Conservation (phyloP, 768 basidiomycete species). For the Pleurotus ostreatus region DNA sequence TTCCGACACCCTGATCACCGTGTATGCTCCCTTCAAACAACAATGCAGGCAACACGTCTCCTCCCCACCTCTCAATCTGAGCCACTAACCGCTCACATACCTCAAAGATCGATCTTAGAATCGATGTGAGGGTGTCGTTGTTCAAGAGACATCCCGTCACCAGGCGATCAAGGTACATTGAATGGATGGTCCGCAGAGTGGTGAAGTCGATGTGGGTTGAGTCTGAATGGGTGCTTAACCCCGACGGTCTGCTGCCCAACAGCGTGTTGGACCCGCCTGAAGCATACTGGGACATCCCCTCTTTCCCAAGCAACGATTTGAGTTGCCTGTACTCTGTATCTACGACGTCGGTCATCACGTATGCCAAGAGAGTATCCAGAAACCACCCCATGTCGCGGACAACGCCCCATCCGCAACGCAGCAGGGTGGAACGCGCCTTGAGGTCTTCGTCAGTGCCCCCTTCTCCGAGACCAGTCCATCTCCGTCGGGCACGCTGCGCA, state of each 20-base stretch:
- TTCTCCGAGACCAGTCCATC: slow-evolving; percentile 86
- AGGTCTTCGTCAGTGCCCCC: slow-evolving; percentile 77
- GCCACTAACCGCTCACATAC: slow-evolving; percentile 85
- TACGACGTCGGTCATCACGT: slow-evolving; percentile 88
- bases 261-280: slow-evolving; percentile 14
- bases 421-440: slow-evolving; percentile 55
- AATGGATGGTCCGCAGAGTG: slow-evolving; percentile 77
- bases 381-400: slow-evolving; percentile 92
- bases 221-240: slow-evolving; percentile 15
- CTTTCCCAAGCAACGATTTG: slow-evolving; percentile 50
- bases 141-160: slow-evolving; percentile 77
- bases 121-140: slow-evolving; percentile 55
- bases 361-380: slow-evolving; percentile 75
- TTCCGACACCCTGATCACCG: slow-evolving; percentile 58
- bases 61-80: slow-evolving; percentile 89
- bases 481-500: slow-evolving; percentile 75
- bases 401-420: slow-evolving; percentile 83
- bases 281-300: slow-evolving; percentile 15
- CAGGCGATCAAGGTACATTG: slow-evolving; percentile 74
- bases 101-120: slow-evolving; percentile 72
- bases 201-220: slow-evolving; percentile 72
- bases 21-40: slow-evolving; percentile 77
- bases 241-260: slow-evolving; percentile 19
- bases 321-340: slow-evolving; percentile 78
- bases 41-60: slow-evolving; percentile 81